Percentiles rank a stretch among this genome's conserved stretches.
phyloP scores from a whole-genome alignment of 177 flowering plant genomes.

The Vitis hybrid region DNA sequence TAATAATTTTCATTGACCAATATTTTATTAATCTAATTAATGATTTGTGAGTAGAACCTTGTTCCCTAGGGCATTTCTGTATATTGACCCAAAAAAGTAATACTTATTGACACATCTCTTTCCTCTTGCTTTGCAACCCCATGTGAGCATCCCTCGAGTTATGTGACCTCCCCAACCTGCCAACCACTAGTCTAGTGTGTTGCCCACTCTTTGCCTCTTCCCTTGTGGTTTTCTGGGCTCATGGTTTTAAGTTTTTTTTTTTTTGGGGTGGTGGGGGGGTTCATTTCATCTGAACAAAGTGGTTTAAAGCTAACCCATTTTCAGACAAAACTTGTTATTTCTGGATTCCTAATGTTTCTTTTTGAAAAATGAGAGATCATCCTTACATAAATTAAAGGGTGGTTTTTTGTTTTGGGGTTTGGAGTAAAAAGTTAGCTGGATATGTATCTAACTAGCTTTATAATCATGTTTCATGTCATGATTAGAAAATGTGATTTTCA shows the following conservation, averaged over 20 bases:
- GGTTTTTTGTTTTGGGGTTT: neutral
- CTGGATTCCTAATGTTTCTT: neutral
- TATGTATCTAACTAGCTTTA: neutral
- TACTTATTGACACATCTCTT: slow-evolving; percentile 13
- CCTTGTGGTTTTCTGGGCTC: slow-evolving; percentile 3
- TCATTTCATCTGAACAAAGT: neutral
- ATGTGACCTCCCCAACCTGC: slow-evolving; percentile 17
- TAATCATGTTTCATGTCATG: slow-evolving; percentile 12
- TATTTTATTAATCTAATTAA: neutral
- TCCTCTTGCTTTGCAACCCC: slow-evolving; percentile 27
- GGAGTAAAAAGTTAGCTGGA: neutral
- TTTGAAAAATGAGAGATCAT: neutral
- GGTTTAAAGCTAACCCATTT: neutral
- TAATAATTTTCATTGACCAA: too few relatives aligned
- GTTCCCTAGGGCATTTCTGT: neutral
- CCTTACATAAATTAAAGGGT: too few relatives aligned
- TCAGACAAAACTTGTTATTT: neutral
- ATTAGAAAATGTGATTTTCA: slow-evolving; percentile 20
- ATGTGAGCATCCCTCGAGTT: slow-evolving; percentile 36
- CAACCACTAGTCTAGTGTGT: neutral
- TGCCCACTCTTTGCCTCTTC: slow-evolving; percentile 15
- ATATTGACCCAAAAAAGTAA: neutral
- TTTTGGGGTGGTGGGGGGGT: neutral
- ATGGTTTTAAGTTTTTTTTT: neutral
- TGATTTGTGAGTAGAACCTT: neutral